Evolutionary conservation across 2,329 filamentous ascomycete genomes (phyloP), one percentile per base, ranked within the genome.

Genomic region (Cladosporium colombiae): DNA sequence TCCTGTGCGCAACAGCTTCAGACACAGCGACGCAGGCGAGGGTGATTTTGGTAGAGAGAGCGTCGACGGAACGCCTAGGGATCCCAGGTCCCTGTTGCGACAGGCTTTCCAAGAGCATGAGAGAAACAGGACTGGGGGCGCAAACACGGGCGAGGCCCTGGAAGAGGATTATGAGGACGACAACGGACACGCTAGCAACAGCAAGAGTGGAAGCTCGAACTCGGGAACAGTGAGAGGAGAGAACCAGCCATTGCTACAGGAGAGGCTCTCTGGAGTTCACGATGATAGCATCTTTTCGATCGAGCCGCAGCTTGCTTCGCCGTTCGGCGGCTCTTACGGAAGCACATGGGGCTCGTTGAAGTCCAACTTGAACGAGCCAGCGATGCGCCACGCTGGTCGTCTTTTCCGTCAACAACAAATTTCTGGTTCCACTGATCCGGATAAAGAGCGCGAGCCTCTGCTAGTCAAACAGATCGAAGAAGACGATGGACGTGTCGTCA

Each of bases 381-480:
- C 84, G 1, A 83, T 86, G 75, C 80, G 82, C 62, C 82, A 87
- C 76, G 85, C 85, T 3, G 84, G 85, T 18, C 77, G 80, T 7
- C 73, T 84, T 5, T 83, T 83, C 73, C 78, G 75, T 27, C 79
- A 82, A 72, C 81, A 82, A 70, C 81, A 82, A 67, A 61, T 78
- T 46, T 76, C 79, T 68, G 79, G 78, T 44, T 31, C 64, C 16
- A 75, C 75, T 10, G 79, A 78, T 58, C 78, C 78, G 3, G 80
- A 82, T 66, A 80, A 81, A 64, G 80, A 81, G 71, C 75, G 79
- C n/a, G 88, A 91, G 70, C 91, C 92, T 1, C 84, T 97, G 64
- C 81, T 97, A n/a, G 89, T 97, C 62, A 94, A 93, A 80, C 91
- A 93, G 77, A 86, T 97, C 14, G 91, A 96, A 75, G 91, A 95